Conservation (phyloP, 495 filamentous ascomycete species). For the Penicillium egyptiacum region DNA sequence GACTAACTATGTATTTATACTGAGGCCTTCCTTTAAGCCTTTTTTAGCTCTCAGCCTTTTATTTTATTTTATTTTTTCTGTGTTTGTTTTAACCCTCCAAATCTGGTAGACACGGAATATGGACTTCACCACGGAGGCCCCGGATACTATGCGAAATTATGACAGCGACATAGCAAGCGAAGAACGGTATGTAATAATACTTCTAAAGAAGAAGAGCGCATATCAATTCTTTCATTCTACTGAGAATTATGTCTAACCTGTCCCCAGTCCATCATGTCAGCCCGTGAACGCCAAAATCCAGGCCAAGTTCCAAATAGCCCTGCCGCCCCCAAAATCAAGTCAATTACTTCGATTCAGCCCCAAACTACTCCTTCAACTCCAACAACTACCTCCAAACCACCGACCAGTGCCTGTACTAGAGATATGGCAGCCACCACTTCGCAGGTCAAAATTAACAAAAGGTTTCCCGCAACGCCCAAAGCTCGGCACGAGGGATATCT, state of each 20-base stretch:
- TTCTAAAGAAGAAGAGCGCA: background rate
- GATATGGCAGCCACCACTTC: constrained; percentile 37
- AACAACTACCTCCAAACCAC: constrained; percentile 34
- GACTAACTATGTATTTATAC: too few relatives aligned
- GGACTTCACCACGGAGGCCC: constrained; percentile 14
- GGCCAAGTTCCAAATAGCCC: constrained; percentile 38
- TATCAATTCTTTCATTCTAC: background rate
- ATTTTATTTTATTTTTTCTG: too few relatives aligned
- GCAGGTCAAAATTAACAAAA: constrained; percentile 28
- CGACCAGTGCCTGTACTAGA: constrained; percentile 39
- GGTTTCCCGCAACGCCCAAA: constrained; percentile 27
- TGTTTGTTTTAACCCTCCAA: too few relatives aligned
- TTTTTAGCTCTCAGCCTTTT: too few relatives aligned
- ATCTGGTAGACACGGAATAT: too few relatives aligned
- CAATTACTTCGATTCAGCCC: constrained; percentile 33
- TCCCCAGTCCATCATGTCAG: constrained; percentile 14
- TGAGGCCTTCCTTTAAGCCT: too few relatives aligned
- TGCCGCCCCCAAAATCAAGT: constrained; percentile 35
- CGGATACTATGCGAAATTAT: constrained; percentile 16
- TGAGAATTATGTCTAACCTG: background rate
- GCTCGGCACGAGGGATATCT: constrained; percentile 34
- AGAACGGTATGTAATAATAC: constrained; percentile 22
- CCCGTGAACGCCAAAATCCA: constrained; percentile 22
- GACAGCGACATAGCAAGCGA: constrained; percentile 29
- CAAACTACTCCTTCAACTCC: constrained; percentile 40